Conservation (phyloP, 2,329 filamentous ascomycete genomes). For the Cordyceps fumosorosea region DNA sequence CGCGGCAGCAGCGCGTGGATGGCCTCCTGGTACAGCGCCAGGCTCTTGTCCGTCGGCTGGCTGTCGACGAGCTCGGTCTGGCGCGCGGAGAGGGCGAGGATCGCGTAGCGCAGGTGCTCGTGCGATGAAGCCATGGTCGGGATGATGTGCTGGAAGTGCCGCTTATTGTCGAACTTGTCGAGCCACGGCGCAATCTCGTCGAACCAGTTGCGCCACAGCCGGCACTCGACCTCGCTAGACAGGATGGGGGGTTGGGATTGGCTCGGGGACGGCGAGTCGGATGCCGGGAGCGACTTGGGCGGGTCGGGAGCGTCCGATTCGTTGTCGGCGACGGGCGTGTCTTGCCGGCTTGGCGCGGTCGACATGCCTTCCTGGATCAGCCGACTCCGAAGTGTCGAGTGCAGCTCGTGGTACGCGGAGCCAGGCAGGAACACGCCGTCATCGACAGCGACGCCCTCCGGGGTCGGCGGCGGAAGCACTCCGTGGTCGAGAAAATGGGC, state of each 20-base stretch:
- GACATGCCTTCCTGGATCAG: slow-evolving; percentile 38
- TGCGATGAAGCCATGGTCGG: slow-evolving; percentile 39
- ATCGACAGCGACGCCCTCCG: slow-evolving; percentile 25
- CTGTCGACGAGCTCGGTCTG: slow-evolving; percentile 35
- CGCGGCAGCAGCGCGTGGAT: slow-evolving; percentile 43
- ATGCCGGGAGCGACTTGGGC: background rate
- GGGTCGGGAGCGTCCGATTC: background rate
- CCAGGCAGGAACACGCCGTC: slow-evolving; percentile 41
- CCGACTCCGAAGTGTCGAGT: slow-evolving; percentile 37
- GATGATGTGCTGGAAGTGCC: slow-evolving; percentile 41
- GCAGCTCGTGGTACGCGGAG: slow-evolving; percentile 39
- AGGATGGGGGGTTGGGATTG: background rate
- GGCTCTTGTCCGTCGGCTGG: slow-evolving; percentile 31
- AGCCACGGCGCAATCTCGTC: slow-evolving; percentile 39
- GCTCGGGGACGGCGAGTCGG: background rate
- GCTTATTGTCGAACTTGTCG: slow-evolving; percentile 46
- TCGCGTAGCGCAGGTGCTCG: slow-evolving; percentile 39
- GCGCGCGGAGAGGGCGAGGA: slow-evolving; percentile 44
- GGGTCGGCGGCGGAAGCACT: slow-evolving; percentile 19
- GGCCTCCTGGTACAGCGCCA: slow-evolving; percentile 44
- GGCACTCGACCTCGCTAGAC: slow-evolving; percentile 25
- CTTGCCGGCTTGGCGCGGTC: slow-evolving; percentile 26
- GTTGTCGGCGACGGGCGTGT: slow-evolving; percentile 4
- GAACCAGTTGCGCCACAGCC: slow-evolving; percentile 36
- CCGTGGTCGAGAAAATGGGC: slow-evolving; percentile 20